Evolutionary conservation across 352 stramenopile species (phyloP).

Genomic region (Phytopythium cucurbitacearum): DNA sequence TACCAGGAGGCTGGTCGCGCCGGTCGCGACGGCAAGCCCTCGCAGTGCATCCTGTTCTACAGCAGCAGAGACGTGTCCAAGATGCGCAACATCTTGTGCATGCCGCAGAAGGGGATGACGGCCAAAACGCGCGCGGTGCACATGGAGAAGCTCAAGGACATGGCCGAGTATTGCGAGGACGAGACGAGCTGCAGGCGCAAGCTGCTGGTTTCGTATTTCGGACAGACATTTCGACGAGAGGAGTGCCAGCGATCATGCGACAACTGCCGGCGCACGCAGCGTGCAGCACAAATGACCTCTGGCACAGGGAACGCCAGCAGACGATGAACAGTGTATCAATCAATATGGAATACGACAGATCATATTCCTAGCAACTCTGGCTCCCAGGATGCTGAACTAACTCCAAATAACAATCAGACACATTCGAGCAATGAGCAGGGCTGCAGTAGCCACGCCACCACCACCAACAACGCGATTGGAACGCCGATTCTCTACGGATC

Average conservation of each 20-base stretch:
- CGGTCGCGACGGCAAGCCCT: slow-evolving; percentile 92
- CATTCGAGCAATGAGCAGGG: too few species aligned
- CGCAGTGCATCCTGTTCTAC: slow-evolving; percentile 92
- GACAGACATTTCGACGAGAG: slow-evolving; percentile 60
- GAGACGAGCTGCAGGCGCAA: slow-evolving; percentile 68
- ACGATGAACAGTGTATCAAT: too few species aligned
- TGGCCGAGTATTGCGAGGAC: slow-evolving; percentile 81
- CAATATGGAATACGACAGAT: too few species aligned
- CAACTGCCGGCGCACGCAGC: slow-evolving; percentile 54
- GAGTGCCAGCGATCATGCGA: slow-evolving; percentile 61
- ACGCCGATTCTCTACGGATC: not conserved
- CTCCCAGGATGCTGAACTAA: too few species aligned
- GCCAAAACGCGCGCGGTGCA: slow-evolving; percentile 63
- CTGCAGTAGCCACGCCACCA: too few species aligned
- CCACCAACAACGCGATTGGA: too few species aligned
- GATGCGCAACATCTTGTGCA: slow-evolving; percentile 75
- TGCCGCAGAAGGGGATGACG: slow-evolving; percentile 79
- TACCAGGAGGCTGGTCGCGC: slow-evolving; percentile 97
- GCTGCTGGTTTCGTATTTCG: slow-evolving; percentile 77
- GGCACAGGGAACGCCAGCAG: too few species aligned
- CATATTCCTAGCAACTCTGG: too few species aligned
- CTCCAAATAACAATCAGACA: too few species aligned
- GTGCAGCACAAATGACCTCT: slow-evolving; percentile 16
- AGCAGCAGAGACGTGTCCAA: slow-evolving; percentile 74
- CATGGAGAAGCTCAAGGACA: slow-evolving; percentile 72